A percentile compares a stretch with the other conserved stretches of the same genome.
phyloP scores from a whole-genome alignment of 305 asterid species.

The Solanum chacoense region DNA sequence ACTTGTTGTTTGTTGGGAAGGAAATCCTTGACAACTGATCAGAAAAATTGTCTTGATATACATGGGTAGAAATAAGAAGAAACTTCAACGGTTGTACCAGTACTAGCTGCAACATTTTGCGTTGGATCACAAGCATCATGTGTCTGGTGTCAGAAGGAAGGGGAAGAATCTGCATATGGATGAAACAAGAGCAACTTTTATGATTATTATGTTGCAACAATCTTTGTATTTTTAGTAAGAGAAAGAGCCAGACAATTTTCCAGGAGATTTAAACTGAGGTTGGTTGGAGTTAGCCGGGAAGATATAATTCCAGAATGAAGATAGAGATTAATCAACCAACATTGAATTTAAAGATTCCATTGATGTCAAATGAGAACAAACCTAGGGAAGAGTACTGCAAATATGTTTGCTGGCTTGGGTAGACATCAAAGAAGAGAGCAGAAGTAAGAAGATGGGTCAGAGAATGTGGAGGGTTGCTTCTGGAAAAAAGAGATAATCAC shows the following conservation, averaged over 20 bases:
- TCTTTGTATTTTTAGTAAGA: neutral
- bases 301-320: neutral
- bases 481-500: neutral
- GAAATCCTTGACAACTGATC: neutral
- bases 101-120: neutral
- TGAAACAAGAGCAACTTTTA: neutral
- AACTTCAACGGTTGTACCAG: neutral
- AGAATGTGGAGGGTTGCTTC: neutral
- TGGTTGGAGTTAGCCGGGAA: neutral
- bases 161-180: neutral
- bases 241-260: neutral
- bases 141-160: neutral
- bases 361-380: neutral
- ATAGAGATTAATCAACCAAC: neutral
- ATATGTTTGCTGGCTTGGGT: neutral
- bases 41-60: neutral
- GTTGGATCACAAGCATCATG: neutral
- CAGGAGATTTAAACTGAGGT: neutral
- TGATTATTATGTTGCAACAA: neutral
- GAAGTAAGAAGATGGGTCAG: neutral
- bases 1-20: neutral
- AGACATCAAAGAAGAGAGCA: neutral
- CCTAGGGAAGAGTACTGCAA: neutral
- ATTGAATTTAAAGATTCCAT: neutral
- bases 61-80: neutral